Conservation (phyloP, 441 rosid genomes). For the Mallotus japonicus region DNA sequence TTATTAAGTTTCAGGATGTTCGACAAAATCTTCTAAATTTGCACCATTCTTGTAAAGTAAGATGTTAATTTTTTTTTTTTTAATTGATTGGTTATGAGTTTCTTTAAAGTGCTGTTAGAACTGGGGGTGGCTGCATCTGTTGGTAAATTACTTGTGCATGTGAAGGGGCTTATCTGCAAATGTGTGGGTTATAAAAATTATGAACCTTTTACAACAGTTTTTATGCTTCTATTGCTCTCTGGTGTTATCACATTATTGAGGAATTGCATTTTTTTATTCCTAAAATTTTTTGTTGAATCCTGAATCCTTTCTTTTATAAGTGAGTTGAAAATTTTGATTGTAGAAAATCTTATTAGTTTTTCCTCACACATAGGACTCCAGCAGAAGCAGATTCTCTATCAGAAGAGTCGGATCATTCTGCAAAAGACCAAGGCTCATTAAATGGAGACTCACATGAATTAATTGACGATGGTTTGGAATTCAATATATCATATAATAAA, state of each 20-base stretch:
- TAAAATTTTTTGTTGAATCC: background rate
- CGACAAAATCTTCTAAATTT: background rate
- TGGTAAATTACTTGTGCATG: no score
- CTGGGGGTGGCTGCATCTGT: no score
- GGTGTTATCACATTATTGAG: no score
- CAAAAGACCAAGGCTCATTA: conserved; percentile 43
- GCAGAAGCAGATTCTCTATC: conserved; percentile 59
- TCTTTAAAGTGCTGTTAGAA: no score
- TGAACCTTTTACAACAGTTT: no score
- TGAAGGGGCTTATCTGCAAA: no score
- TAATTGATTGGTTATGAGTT: background rate
- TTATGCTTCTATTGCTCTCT: no score
- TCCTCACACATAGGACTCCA: conserved; percentile 57
- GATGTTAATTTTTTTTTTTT: background rate
- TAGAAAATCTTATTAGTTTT: conserved; percentile 13
- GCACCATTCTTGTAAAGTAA: background rate
- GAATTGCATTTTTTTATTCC: no score
- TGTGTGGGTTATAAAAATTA: no score
- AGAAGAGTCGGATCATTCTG: conserved; percentile 58
- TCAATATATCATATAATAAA: conserved; percentile 66
- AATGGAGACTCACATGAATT: conserved; percentile 64
- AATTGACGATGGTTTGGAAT: conserved; percentile 54
- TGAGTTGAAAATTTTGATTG: conserved; percentile 21
- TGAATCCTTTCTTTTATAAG: background rate
- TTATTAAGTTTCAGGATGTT: background rate